Evolutionary conservation across 192 early-diverging fungal genomes (phyloP), one percentile per base, ranked within the genome.

Genomic region (Umbelopsis sp.): DNA sequence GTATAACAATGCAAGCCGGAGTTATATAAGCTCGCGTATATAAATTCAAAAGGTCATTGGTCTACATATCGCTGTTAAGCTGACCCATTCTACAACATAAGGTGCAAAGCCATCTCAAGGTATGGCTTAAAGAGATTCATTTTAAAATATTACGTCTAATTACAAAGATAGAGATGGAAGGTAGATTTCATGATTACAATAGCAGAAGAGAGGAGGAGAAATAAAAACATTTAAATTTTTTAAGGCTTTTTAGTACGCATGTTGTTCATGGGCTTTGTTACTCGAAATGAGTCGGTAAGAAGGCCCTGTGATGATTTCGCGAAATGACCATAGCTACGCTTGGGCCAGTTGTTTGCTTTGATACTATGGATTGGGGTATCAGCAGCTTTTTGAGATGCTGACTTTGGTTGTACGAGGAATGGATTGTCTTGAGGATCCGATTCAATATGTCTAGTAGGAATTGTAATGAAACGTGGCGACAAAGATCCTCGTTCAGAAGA

Each of bases 381-480:
- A 18, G 55, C 27, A 12, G 12, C 55, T n/a, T 35, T 61, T 8
- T 25, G 55, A 16, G 55, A 35, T 35, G 55, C 27, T 35, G 55
- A n/a, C 2, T 18, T 61, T 33, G 25, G 27, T 35, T 49, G 48
- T 3, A 61, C 55, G 30, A 61, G 55, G 30, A 61, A 61, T 16
- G 55, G 55, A 30, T 61, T 61, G 30, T 61, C 55, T 61, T 16
- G 23, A 25, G 1, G 27, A 13, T 61, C 55, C 30, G 55, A 12
- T 25, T 61, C 55, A 18, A 35, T 33, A 15, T 61, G 55, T 30
- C 55, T 25, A 35, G 55, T 33, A n/a, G 55, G 55, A n/a, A 61
- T 61, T 61, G 55, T 33, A 3, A 61, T 61, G 33, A 61, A 61
- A n/a, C 55, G 55, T 6, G 55, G 55, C 11, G 55, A 61, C 1